Percentiles rank a stretch among this genome's conserved stretches.
Conservation (phyloP, 2,329 filamentous ascomycete species). For the Endocalyx cinctus region DNA sequence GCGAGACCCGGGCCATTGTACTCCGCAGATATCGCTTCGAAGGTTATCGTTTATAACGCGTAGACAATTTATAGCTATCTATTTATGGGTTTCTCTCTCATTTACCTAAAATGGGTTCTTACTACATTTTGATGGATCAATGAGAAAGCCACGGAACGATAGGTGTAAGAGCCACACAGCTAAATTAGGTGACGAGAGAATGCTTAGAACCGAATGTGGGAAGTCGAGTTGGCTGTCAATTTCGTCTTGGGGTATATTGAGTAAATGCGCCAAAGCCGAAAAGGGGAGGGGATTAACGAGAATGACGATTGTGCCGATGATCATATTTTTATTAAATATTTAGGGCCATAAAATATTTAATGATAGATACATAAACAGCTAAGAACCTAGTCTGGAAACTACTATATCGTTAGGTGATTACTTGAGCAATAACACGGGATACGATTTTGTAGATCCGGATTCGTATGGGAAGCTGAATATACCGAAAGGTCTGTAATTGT, state of each 20-base stretch:
- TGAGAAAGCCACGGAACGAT: constrained; percentile 8
- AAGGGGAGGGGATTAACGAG: constrained; percentile 5
- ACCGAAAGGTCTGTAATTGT: too few species aligned
- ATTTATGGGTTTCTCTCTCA: not conserved
- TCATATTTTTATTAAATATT: too few species aligned
- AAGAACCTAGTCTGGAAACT: too few species aligned
- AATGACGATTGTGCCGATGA: constrained; percentile 8
- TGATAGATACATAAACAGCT: too few species aligned
- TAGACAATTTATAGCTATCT: not conserved
- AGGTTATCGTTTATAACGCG: not conserved
- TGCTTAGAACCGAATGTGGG: constrained; percentile 8
- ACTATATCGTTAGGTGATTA: too few species aligned
- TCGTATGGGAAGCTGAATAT: too few species aligned
- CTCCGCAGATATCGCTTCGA: not conserved
- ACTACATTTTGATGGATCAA: not conserved
- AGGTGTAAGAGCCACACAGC: constrained; percentile 4
- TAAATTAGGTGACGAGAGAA: not conserved
- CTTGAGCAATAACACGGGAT: too few species aligned
- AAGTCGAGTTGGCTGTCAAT: not conserved
- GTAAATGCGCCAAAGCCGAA: constrained; percentile 1
- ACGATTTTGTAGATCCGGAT: too few species aligned
- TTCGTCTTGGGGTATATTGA: constrained; percentile 1
- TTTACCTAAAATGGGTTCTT: not conserved
- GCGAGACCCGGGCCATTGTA: not conserved
- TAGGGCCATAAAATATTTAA: too few species aligned